Evolutionary conservation across 2,329 filamentous ascomycete genomes (phyloP).

Genomic region (Fusarium sterilihyphosum): DNA sequence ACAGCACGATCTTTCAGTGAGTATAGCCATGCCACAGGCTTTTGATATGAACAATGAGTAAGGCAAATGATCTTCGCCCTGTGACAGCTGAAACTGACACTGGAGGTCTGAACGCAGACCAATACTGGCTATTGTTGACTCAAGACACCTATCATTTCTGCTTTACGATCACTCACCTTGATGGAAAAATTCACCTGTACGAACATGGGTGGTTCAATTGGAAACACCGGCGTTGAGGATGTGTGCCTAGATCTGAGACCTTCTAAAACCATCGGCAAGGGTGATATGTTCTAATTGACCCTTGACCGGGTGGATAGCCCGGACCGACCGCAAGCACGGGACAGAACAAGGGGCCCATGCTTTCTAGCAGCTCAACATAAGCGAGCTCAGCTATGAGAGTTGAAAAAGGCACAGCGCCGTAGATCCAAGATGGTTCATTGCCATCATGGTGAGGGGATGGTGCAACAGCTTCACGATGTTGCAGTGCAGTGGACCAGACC

Average conservation of each 20-base stretch:
- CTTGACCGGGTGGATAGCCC: slow-evolving; percentile 35
- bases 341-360: slow-evolving; percentile 24
- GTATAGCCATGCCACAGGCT: neutral
- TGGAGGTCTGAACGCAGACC: neutral
- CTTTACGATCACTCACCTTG: neutral
- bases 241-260: slow-evolving; percentile 26
- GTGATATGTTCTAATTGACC: slow-evolving; percentile 15
- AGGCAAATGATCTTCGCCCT: neutral
- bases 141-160: neutral
- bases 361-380: neutral
- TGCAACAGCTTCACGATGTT: slow-evolving; percentile 15
- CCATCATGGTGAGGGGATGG: slow-evolving; percentile 18
- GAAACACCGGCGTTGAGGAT: slow-evolving; percentile 37
- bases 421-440: slow-evolving; percentile 12
- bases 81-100: slow-evolving; percentile 2
- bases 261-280: slow-evolving; percentile 23
- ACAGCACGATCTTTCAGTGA: neutral
- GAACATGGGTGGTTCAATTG: slow-evolving; percentile 17
- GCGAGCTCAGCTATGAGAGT: slow-evolving; percentile 29
- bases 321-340: slow-evolving; percentile 30
- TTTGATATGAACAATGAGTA: neutral
- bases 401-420: slow-evolving; percentile 20
- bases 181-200: neutral
- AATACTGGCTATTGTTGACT: neutral
- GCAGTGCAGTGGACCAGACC: slow-evolving; percentile 15